Conservation (phyloP, 805 yeast species). For the Metschnikowia similis region DNA sequence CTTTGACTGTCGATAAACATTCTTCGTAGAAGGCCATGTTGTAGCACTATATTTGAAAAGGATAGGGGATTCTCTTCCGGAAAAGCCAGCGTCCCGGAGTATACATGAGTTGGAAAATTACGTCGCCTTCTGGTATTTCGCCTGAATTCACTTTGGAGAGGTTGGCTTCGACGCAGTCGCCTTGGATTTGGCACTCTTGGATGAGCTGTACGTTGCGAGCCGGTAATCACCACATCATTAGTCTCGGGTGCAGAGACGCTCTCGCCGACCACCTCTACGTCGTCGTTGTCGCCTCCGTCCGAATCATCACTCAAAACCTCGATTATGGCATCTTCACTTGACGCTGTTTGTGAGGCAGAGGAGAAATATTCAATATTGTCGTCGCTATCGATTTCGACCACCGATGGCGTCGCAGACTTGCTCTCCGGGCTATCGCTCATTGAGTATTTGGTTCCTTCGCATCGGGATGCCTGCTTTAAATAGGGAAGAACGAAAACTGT, state of each 20-base stretch:
- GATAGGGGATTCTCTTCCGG: not conserved
- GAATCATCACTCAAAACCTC: slow-evolving; percentile 14
- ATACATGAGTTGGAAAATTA: slow-evolving; percentile 1
- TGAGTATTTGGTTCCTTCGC: not conserved
- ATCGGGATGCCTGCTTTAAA: not conserved
- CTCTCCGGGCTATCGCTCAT: slow-evolving; percentile 11
- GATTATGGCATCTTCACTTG: slow-evolving; percentile 8
- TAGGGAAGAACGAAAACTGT: not conserved
- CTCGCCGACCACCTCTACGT: slow-evolving; percentile 15
- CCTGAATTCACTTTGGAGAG: not conserved
- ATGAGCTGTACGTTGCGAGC: slow-evolving; percentile 7
- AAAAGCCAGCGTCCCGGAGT: not conserved
- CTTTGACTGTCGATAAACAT: slow-evolving; percentile 5
- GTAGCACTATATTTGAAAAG: slow-evolving; percentile 6
- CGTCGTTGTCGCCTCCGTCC: slow-evolving; percentile 11
- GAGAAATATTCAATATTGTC: slow-evolving; percentile 6
- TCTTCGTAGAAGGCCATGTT: slow-evolving; percentile 4
- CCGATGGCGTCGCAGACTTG: slow-evolving; percentile 10
- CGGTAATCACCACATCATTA: slow-evolving; percentile 16
- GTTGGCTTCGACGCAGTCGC: not conserved
- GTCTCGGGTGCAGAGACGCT: not conserved
- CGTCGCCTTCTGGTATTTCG: slow-evolving; percentile 11
- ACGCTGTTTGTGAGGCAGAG: not conserved
- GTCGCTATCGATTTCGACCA: slow-evolving; percentile 14
- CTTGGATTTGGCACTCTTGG: not conserved